Base-by-base conservation (phyloP, 2,329 filamentous ascomycete species). In the Taxawa tesnikishii region DNA sequence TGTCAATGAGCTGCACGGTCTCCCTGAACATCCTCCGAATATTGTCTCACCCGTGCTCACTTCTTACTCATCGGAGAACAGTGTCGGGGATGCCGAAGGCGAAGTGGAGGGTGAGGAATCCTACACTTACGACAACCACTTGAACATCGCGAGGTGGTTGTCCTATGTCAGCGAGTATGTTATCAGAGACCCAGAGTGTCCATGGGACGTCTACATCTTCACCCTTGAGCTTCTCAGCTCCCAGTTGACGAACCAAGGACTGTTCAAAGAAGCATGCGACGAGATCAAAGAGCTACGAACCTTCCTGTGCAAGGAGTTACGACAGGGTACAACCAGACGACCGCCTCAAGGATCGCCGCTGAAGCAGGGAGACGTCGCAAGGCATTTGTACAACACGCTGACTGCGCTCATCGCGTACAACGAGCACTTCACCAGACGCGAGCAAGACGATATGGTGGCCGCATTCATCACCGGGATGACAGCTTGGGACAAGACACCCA, bases 401-500 rank as follows among this genome's bases (percentile, higher is more conserved):
- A 88, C 82, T 5, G 85, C 88, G 59, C 72, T 94, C 31, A 68
- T 94, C 48, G 88, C 85, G 52, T 98, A 94, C 49, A 84, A 94
- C 52, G 73, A 79, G 32, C 70, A 84, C 44, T 92, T 93, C 50
- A 69, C 75, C 33, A 87, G 87, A 49, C 70, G 72, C 17, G 85
- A 96, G 45, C 79, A 93, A 51, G 87, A 94, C 47, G 84, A 93
- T 25, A 76, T 94, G 21, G 83, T 94, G 15, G 77, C 78, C 42
- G 75, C 83, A 0, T 94, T 98, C 50, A 75, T 92, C 43, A 71
- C 80, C 34, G 88, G 88, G 2, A 83, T 96, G 37, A 53, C 52
- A 10, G 47, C 51, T 5, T 44, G 50, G 28, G 52, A 55, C 28
- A 39, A 47, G 26, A 92, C 84, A 33, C 84, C 85, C 13, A 90